Percentiles rank a stretch among this genome's conserved stretches.
phyloP scores from a whole-genome alignment of 2,329 filamentous ascomycete genomes.

The Pleomassaria siparia region DNA sequence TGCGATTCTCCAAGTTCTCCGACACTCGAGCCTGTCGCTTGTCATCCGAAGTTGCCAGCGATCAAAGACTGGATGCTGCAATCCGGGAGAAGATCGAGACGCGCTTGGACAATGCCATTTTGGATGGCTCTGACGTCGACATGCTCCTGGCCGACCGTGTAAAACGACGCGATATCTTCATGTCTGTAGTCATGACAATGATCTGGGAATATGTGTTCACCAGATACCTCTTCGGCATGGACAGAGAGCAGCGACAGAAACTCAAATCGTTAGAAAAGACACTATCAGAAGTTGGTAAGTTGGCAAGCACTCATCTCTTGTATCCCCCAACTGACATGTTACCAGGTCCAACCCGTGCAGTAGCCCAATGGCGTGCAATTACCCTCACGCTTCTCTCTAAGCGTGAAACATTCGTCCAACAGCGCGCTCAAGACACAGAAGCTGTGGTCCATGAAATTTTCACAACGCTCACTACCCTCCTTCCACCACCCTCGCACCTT shows the following conservation, averaged over 20 bases:
- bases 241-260: constrained; percentile 95
- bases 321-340: constrained; percentile 12
- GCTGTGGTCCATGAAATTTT: constrained; percentile 93
- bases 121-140: constrained; percentile 94
- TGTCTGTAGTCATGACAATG: constrained; percentile 99
- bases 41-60: constrained; percentile 78
- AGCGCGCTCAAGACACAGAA: constrained; percentile 88
- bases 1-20: constrained; percentile 97
- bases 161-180: constrained; percentile 88
- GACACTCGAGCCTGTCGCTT: constrained; percentile 85
- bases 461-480: constrained; percentile 76
- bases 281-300: constrained; percentile 73
- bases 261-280: constrained; percentile 94
- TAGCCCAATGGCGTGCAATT: constrained; percentile 95
- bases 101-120: constrained; percentile 87
- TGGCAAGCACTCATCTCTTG: neutral
- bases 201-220: constrained; percentile 99
- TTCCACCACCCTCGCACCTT: constrained; percentile 81
- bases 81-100: constrained; percentile 80
- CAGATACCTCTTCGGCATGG: constrained; percentile 97
- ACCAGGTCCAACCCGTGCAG: constrained; percentile 72
- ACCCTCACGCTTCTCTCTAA: constrained; percentile 86
- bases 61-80: constrained; percentile 33
- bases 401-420: constrained; percentile 75
- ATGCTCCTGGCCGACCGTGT: constrained; percentile 84